Conservation (phyloP, 1,139 yeast genomes). For the Blastobotrys serpentis region DNA sequence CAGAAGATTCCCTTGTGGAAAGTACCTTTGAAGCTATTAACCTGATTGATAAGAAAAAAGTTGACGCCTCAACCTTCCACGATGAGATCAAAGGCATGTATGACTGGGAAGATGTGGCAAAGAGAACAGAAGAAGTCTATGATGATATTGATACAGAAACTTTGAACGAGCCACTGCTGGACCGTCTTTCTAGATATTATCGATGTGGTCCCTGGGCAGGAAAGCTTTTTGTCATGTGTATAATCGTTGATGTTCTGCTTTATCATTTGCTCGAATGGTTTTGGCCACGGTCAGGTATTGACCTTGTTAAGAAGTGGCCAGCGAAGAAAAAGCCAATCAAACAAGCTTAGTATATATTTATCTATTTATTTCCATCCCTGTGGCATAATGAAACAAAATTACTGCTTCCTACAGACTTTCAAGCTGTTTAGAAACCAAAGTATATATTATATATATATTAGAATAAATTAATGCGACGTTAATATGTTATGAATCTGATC, state of each 20-base stretch:
- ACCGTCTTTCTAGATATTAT: constrained; percentile 60
- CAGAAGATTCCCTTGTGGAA: constrained; percentile 73
- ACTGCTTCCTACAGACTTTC: no score
- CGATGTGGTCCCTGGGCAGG: constrained; percentile 85
- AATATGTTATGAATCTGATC: constrained; percentile 4
- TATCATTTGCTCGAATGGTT: constrained; percentile 62
- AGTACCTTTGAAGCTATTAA: constrained; percentile 68
- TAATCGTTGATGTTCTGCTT: constrained; percentile 73
- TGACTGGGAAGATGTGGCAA: constrained; percentile 89
- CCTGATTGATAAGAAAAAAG: constrained; percentile 52
- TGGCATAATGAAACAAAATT: no score
- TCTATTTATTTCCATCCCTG: constrained; percentile 9
- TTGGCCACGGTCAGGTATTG: constrained; percentile 68
- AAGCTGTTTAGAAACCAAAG: constrained; percentile 10
- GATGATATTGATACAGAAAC: constrained; percentile 47
- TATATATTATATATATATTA: neutral
- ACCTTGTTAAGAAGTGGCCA: constrained; percentile 79
- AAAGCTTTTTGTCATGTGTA: constrained; percentile 70
- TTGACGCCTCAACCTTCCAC: constrained; percentile 78
- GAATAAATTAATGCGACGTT: neutral
- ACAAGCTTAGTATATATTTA: neutral
- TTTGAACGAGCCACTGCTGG: constrained; percentile 51
- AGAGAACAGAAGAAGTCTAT: constrained; percentile 81
- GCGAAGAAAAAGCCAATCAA: constrained; percentile 15
- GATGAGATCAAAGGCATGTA: constrained; percentile 77